Evolutionary conservation across 768 basidiomycete genomes (phyloP), one percentile per base, ranked within the genome.

Genomic region (Rhodotorula paludigena): DNA sequence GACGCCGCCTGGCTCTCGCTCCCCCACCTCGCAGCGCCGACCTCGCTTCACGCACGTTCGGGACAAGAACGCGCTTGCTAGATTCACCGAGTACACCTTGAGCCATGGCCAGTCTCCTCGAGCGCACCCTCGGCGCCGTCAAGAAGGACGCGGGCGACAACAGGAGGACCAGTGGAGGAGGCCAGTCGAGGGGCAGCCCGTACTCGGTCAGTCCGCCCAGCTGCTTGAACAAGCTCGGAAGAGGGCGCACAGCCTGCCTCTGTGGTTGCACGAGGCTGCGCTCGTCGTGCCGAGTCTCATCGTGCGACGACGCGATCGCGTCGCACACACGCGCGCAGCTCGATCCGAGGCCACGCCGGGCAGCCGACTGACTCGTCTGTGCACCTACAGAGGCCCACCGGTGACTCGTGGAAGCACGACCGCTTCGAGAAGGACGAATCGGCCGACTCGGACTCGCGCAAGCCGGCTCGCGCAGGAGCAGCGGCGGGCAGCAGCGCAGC

Each of bases 401-500:
- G 41, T n/a, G 66, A 56, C 42, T 54, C 42, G 42, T 68, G 67
- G 67, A 57, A 57, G 52, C 67, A 68, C 62, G 67, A 68, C 67
- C 53, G 44, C 39, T 67, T 30, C 59, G 59, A 38, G 28, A 44
- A 48, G 16, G 47, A 42, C 21, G 33, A 58, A 36, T 11, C 56
- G 30, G 16, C 35, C 30, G 48, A n/a, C 33, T 12, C 51, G 35
- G 30, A 21, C n/a, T 44, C 30, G n/a, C 42, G 0, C 30, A 23
- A n/a, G 30, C 14, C 21, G 51, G 57, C 21, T 47, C 44, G 3
- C 53, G 59, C 23, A 30, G 11, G n/a, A 30, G 10, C n/a, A 11
- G 66, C 60, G 6, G 42, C 54, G 9, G 32, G 53, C 0, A 21
- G 54, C 30, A n/a, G 33, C 25, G 32, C 11, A 5, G 7, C 33